Evolutionary conservation across 2,329 filamentous ascomycete genomes (phyloP), one percentile per base, ranked within the genome.

Genomic region (Zalaria sp.): DNA sequence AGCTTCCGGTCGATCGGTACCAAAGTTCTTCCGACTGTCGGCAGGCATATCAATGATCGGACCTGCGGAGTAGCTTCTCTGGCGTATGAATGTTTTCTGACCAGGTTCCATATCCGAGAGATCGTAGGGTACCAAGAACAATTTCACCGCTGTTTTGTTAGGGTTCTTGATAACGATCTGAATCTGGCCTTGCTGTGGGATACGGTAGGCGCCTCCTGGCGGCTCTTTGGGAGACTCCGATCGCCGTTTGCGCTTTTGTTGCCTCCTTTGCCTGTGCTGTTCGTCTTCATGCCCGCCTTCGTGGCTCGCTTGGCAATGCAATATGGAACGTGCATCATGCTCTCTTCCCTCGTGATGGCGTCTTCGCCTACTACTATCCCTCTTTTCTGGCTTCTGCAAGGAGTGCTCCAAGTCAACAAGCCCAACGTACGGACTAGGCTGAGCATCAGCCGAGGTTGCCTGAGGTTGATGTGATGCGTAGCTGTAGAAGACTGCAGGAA

Each of bases 151-250:
- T 3, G 91, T 96, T 58, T 96, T 96, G 65, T 96, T 94, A 10
- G 88, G 89, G 53, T 96, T 98, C 59, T 96, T 96, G 58, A 98
- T 85, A 47, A 98, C 81, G 48, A 98, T 93, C 54, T 98, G 91
- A 9, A 98, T 69, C 60, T 96, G 91, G 0, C 91, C 91, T 59
- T 88, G 83, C 55, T 91, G 81, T 0, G 91, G 91, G 41, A 98
- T 94, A 35, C 91, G 81, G 59, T 96, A 98, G 55, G 83, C 85
- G 31, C 91, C 89, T 5, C 87, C 86, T 0, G 85, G 83, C 0
- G 87, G 84, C 10, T 81, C 76, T 59, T 74, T 79, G 1, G 76
- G 73, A 5, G 65, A 67, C 4, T 59, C 55, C 6, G 66, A 64
- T 27, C 75, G 69, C 40, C 80, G 72, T 48, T 74, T 80, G 46